Evolutionary conservation across 148 eudicot genomes (phyloP).

Genomic region (Heliosperma pusillum): DNA sequence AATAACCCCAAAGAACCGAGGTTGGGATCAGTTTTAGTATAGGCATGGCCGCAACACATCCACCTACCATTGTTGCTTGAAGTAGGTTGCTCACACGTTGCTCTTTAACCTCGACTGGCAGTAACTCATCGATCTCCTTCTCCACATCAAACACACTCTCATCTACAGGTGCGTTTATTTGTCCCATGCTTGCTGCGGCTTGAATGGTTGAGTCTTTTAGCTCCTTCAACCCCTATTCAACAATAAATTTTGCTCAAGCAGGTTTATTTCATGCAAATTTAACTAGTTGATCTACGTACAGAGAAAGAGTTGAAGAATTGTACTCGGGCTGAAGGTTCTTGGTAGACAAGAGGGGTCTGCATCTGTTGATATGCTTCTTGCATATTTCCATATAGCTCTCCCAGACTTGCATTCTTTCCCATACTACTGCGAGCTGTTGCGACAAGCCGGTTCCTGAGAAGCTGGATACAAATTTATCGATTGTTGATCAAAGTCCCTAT

Average conservation of each 20-base stretch:
- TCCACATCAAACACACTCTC: constrained; percentile 78
- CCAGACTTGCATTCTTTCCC: constrained; percentile 63
- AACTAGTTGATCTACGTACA: neutral
- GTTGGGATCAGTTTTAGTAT: constrained; percentile 79
- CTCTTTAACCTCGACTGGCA: constrained; percentile 92
- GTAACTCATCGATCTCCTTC: constrained; percentile 75
- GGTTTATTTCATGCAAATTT: neutral
- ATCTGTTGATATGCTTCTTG: constrained; percentile 85
- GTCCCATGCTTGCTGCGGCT: constrained; percentile 74
- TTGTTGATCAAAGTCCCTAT: constrained; percentile 4
- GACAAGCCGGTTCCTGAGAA: constrained; percentile 74
- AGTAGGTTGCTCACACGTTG: constrained; percentile 82
- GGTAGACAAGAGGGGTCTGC: constrained; percentile 91
- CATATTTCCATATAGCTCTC: constrained; percentile 76
- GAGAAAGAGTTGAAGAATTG: constrained; percentile 6
- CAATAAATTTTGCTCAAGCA: constrained; percentile 1
- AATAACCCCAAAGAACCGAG: constrained; percentile 87
- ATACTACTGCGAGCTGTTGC: constrained; percentile 69
- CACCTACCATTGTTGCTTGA: constrained; percentile 77
- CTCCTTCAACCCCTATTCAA: constrained; percentile 68
- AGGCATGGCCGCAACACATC: constrained; percentile 96
- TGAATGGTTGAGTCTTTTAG: constrained; percentile 75
- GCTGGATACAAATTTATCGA: constrained; percentile 34
- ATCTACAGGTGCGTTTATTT: constrained; percentile 71
- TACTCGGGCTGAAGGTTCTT: constrained; percentile 59